Evolutionary conservation across 2,329 filamentous ascomycete species (phyloP).

Genomic region (Chaetoscypha palmicola): DNA sequence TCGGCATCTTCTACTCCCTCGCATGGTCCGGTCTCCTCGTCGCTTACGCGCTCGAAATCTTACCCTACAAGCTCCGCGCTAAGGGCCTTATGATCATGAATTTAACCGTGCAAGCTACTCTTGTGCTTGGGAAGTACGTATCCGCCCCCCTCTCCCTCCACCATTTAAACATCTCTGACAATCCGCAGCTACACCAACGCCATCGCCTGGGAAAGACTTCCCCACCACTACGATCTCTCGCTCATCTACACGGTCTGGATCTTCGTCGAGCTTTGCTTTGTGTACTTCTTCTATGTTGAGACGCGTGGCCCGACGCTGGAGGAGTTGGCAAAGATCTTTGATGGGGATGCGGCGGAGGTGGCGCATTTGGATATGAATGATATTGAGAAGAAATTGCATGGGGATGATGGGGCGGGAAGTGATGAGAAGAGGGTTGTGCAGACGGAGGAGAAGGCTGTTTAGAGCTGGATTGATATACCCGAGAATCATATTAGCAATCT

Average conservation of each 20-base stretch:
- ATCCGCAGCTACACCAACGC: conserved; percentile 52
- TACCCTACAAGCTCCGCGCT: conserved; percentile 41
- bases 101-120: conserved; percentile 52
- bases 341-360: conserved; percentile 50
- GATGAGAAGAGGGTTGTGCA: conserved; percentile 12
- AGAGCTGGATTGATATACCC: too few relatives aligned
- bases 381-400: conserved; percentile 44
- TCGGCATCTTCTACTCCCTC: conserved; percentile 45
- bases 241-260: conserved; percentile 61
- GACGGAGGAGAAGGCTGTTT: conserved; percentile 6
- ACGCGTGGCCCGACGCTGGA: conserved; percentile 65
- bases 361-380: conserved; percentile 48
- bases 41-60: conserved; percentile 45
- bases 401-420: conserved; percentile 10
- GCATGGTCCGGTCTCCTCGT: conserved; percentile 52
- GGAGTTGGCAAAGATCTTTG: conserved; percentile 64
- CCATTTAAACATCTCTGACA: not conserved
- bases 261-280: conserved; percentile 51
- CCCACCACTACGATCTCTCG: conserved; percentile 58
- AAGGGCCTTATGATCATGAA: conserved; percentile 54
- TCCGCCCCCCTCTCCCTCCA: not conserved
- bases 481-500: too few relatives aligned
- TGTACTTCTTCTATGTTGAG: conserved; percentile 62
- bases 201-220: conserved; percentile 53
- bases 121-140: conserved; percentile 54